These are phyloP conservation scores for Wickerhamiella infanticola DNA, from an alignment of 1,139 yeast species.

Conservation along the genomic window DNA sequence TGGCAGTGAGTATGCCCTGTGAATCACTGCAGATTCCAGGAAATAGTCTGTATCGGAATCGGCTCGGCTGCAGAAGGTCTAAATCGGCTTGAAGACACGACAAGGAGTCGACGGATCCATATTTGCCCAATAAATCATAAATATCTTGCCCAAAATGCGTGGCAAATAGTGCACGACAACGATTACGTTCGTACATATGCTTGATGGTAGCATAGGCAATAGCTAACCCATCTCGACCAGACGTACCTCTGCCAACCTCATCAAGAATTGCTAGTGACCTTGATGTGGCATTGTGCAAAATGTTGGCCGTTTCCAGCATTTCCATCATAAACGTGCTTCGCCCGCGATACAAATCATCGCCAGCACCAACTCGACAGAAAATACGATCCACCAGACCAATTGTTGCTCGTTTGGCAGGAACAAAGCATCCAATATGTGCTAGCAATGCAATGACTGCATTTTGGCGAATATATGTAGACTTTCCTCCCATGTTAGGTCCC, in stretches of 20 bases:
- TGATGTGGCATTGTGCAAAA: slow-evolving; percentile 59
- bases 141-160: slow-evolving; percentile 81
- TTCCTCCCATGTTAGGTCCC: slow-evolving; percentile 98
- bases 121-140: slow-evolving; percentile 24
- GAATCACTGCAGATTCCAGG: slow-evolving; percentile 66
- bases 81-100: slow-evolving; percentile 11
- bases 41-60: slow-evolving; percentile 46
- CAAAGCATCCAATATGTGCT: slow-evolving; percentile 82
- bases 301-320: slow-evolving; percentile 85
- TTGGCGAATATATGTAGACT: slow-evolving; percentile 78
- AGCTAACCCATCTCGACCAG: slow-evolving; percentile 77
- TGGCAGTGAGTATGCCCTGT: slow-evolving; percentile 75
- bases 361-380: slow-evolving; percentile 74
- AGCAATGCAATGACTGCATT: slow-evolving; percentile 73
- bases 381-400: slow-evolving; percentile 75
- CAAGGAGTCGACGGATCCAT: not conserved
- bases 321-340: slow-evolving; percentile 95
- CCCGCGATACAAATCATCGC: slow-evolving; percentile 76
- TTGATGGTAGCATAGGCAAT: slow-evolving; percentile 72
- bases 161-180: slow-evolving; percentile 73
- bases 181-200: slow-evolving; percentile 39
- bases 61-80: slow-evolving; percentile 11
- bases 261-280: slow-evolving; percentile 76
- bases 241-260: slow-evolving; percentile 95
- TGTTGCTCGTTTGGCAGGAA: slow-evolving; percentile 61